Conservation (phyloP, 306 rosid species). For the Astragalus glycyphyllos region DNA sequence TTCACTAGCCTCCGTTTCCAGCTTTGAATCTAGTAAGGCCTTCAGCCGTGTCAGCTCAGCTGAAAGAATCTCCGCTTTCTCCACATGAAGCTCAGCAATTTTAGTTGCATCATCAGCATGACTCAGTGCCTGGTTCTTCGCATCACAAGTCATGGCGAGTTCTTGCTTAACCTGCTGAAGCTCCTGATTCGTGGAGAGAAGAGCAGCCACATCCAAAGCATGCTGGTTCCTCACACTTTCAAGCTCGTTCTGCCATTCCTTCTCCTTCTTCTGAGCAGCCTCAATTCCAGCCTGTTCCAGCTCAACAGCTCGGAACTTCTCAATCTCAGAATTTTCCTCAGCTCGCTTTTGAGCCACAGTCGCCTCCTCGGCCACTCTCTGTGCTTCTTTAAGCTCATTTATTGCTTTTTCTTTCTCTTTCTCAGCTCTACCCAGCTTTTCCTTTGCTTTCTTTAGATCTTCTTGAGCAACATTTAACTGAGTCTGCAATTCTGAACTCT, state of each 20-base stretch:
- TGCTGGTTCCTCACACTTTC: constrained; percentile 86
- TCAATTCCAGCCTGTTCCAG: constrained; percentile 96
- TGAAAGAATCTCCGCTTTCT: constrained; percentile 78
- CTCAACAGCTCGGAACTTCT: constrained; percentile 92
- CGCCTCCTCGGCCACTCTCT: constrained; percentile 76
- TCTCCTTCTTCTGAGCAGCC: constrained; percentile 82
- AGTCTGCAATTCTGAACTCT: constrained; percentile 75
- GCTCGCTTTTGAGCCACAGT: constrained; percentile 89
- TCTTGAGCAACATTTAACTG: constrained; percentile 76
- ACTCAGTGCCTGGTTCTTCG: constrained; percentile 90
- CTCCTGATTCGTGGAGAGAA: constrained; percentile 80
- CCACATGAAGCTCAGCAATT: constrained; percentile 83
- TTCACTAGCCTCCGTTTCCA: constrained; percentile 71
- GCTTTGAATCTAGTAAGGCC: constrained; percentile 74
- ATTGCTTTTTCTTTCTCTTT: constrained; percentile 74
- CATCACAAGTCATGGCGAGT: constrained; percentile 78
- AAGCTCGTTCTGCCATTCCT: constrained; percentile 84
- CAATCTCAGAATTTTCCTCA: constrained; percentile 90
- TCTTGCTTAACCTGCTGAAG: constrained; percentile 87
- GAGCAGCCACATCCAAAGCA: constrained; percentile 79
- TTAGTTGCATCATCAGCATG: constrained; percentile 96
- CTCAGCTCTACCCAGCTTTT: constrained; percentile 69
- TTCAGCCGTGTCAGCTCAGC: constrained; percentile 71
- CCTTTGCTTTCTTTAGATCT: constrained; percentile 90
- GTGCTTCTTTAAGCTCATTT: constrained; percentile 84